Percentiles rank a stretch among this genome's conserved stretches.
Conservation (phyloP, 176 grass and related monocot genomes). For the Oryza australiensis region DNA sequence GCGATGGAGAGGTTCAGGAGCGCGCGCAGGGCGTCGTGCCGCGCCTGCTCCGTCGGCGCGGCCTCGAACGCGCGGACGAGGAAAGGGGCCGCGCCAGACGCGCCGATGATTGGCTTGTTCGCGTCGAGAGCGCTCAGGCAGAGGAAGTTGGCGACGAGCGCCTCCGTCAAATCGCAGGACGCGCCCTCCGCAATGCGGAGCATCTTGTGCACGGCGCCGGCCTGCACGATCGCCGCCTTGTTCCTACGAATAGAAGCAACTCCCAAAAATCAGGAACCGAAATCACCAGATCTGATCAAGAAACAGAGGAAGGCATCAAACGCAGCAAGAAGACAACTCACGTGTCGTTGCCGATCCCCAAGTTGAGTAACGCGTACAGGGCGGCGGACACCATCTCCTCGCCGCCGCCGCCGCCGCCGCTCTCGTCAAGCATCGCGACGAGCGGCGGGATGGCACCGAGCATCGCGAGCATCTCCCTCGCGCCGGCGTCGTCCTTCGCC, state of each 20-base stretch:
- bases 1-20: conserved; percentile 84
- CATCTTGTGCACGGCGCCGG: conserved; percentile 95
- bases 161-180: conserved; percentile 40
- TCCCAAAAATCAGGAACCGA: background rate
- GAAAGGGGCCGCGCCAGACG: conserved; percentile 59
- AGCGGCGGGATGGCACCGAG: conserved; percentile 87
- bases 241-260: conserved; percentile 49
- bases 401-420: background rate
- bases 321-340: conserved; percentile 35
- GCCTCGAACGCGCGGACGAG: conserved; percentile 53
- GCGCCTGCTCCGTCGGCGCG: conserved; percentile 34
- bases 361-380: conserved; percentile 90
- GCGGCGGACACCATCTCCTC: conserved; percentile 48
- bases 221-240: conserved; percentile 88
- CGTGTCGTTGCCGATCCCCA: conserved; percentile 88
- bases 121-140: conserved; percentile 87
- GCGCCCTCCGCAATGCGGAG: conserved; percentile 48
- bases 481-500: conserved; percentile 74
- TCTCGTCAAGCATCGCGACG: conserved; percentile 67
- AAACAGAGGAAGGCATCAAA: conserved; percentile 23
- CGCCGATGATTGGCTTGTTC: conserved; percentile 83
- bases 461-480: conserved; percentile 82
- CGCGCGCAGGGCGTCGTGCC: conserved; percentile 75
- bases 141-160: conserved; percentile 86
- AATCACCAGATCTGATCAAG: conserved; percentile 44